Base-by-base conservation (phyloP, 306 rosid genomes). In the Rosa lucieae region DNA sequence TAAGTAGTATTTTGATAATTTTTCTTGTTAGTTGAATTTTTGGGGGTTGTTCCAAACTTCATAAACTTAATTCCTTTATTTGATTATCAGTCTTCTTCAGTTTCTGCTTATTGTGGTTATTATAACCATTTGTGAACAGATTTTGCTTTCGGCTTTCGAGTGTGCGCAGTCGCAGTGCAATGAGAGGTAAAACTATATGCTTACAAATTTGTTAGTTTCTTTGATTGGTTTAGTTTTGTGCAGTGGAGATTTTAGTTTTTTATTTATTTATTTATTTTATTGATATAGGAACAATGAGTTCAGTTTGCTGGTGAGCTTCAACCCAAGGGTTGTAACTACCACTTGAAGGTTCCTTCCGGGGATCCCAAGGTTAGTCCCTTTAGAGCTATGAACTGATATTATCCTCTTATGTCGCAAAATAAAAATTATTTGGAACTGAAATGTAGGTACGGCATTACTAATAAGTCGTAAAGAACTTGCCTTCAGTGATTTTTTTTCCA, bases 291-390 rank as follows among this genome's bases (percentile, higher is more conserved):
- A 92, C 76, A 95, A 93, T 75, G 98, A 95, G 98, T 92, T 32
- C 99, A 95, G 92, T 95, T 95, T 89, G 99, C 99, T 7, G 99
- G 99, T 10, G 97, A 95, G 84, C 87, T 95, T 72, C 99, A 92
- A 82, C 91, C 88, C 0, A 92, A 95, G 42, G 99, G 99, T 39
- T 92, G 99, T 81, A 80, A 84, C 84, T 95, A 91, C 84, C 21
- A 71, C 55, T 72, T 95, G 84, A 77, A 80, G 88, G 89, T 95
- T 67, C 90, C 89, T 70, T 80, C 87, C 0, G 92, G 90, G 29
- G 83, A 91, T 80, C 92, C 43, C 3, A 90, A 91, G 98, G 99
- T 95, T 79, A 59, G 26, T 23, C 80, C 47, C 43, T 21, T 70
- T 84, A 17, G 10, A 70, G 39, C 66, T 65, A 35, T 53, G 29